These are phyloP conservation scores for Ceratobasidium sp. DNA, from an alignment of 1,284 basidiomycete species.

Conservation along the genomic window DNA sequence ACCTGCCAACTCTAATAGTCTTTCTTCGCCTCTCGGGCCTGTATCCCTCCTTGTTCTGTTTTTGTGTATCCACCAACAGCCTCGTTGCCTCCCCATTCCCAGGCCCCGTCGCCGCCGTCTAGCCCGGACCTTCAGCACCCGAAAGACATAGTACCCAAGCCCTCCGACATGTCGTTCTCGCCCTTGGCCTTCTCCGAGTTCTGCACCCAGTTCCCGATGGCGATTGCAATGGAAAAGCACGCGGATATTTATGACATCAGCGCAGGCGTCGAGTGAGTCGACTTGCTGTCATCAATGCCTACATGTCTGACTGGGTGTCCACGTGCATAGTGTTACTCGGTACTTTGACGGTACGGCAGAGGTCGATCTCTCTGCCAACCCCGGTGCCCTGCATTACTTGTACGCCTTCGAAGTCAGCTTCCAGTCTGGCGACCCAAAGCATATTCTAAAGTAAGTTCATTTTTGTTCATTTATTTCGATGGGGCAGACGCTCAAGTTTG, in stretches of 20 bases:
- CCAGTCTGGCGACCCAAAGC: conserved; percentile 37
- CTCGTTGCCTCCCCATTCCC: conserved; percentile 31
- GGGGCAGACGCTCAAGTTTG: background rate
- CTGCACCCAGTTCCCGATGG: conserved; percentile 39
- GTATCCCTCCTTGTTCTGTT: background rate
- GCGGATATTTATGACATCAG: conserved; percentile 41
- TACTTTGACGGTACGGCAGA: conserved; percentile 43
- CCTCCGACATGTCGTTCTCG: conserved; percentile 31
- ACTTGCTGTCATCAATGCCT: background rate
- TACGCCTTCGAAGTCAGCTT: conserved; percentile 41
- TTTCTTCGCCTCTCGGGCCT: background rate
- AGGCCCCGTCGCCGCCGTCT: background rate
- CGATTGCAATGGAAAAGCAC: conserved; percentile 36
- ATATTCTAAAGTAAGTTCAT: conserved; percentile 28
- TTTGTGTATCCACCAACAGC: conserved; percentile 21
- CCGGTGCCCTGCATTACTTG: conserved; percentile 28
- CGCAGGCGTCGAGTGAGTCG: conserved; percentile 38
- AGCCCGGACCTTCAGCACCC: background rate
- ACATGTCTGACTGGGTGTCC: background rate
- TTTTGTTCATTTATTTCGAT: background rate
- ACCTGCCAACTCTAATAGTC: conserved; percentile 22
- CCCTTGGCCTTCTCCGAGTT: conserved; percentile 36
- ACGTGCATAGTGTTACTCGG: conserved; percentile 30
- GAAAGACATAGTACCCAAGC: background rate
- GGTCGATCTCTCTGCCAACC: conserved; percentile 32